A percentile compares a stretch with the other conserved stretches of the same genome.
Conservation (phyloP, 768 basidiomycete species). For the Cubamyces lactineus region DNA sequence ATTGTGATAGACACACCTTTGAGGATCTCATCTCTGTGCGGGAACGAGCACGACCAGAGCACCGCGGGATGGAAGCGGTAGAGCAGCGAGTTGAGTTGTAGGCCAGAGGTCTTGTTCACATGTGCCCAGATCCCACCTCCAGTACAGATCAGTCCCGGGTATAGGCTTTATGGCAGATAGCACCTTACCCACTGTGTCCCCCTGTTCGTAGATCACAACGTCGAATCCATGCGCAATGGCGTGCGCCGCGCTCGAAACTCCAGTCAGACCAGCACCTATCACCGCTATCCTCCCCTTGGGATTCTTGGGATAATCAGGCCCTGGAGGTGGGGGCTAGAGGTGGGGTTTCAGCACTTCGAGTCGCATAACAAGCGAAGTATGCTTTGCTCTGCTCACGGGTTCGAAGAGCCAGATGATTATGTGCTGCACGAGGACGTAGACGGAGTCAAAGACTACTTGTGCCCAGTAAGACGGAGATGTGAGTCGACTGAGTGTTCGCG, state of each 20-base stretch:
- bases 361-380: background rate
- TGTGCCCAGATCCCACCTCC: conserved; percentile 54
- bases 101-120: conserved; percentile 53
- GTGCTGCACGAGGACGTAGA: conserved; percentile 42
- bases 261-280: conserved; percentile 54
- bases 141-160: background rate
- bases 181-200: conserved; percentile 29
- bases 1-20: conserved; percentile 33
- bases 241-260: conserved; percentile 57
- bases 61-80: conserved; percentile 55
- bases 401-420: conserved; percentile 47
- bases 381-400: conserved; percentile 34
- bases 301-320: conserved; percentile 13
- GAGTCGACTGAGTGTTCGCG: background rate
- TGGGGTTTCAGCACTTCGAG: background rate
- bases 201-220: conserved; percentile 50
- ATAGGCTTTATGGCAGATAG: background rate
- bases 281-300: conserved; percentile 48
- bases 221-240: conserved; percentile 55
- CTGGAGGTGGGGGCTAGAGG: conserved; percentile 28
- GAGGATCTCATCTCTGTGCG: conserved; percentile 53
- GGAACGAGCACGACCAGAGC: conserved; percentile 49
- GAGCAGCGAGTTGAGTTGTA: conserved; percentile 53
- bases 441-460: conserved; percentile 24
- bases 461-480: conserved; percentile 19